phyloP scores from a whole-genome alignment of 2,329 filamentous ascomycete genomes.

The Aureobasidium melanogenum region DNA sequence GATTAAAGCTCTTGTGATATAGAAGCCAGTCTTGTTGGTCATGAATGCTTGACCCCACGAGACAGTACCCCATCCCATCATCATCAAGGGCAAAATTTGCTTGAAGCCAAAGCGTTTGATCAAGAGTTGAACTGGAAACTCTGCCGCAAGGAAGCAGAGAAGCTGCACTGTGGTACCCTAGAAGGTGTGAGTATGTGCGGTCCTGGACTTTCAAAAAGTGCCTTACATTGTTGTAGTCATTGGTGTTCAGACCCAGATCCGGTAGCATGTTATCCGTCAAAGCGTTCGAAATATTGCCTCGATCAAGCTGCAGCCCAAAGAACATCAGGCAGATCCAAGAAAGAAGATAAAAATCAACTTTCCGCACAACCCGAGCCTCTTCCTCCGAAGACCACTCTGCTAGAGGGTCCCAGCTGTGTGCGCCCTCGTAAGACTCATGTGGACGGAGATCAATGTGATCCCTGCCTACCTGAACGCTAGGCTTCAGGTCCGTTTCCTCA shows the following conservation, averaged over 20 bases:
- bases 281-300: constrained; percentile 15
- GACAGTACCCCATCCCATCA: constrained; percentile 14
- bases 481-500: neutral
- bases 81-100: constrained; percentile 13
- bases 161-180: constrained; percentile 11
- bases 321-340: constrained; percentile 15
- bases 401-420: constrained; percentile 10
- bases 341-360: constrained; percentile 14
- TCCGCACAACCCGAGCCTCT: constrained; percentile 14
- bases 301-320: constrained; percentile 13
- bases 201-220: neutral
- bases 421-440: constrained; percentile 8
- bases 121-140: constrained; percentile 16
- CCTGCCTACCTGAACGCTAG: constrained; percentile 1
- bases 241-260: constrained; percentile 11
- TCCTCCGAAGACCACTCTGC: constrained; percentile 13
- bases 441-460: constrained; percentile 8
- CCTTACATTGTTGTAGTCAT: constrained; percentile 15
- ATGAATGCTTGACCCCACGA: constrained; percentile 11
- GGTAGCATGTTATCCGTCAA: constrained; percentile 15
- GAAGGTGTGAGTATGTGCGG: constrained; percentile 22
- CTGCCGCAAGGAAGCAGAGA: constrained; percentile 11
- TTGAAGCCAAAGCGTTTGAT: constrained; percentile 15
- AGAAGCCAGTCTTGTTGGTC: constrained; percentile 13
- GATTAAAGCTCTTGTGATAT: constrained; percentile 12